Base-by-base conservation (phyloP, 495 filamentous ascomycete genomes). In the Saxophila tyrrhenica region DNA sequence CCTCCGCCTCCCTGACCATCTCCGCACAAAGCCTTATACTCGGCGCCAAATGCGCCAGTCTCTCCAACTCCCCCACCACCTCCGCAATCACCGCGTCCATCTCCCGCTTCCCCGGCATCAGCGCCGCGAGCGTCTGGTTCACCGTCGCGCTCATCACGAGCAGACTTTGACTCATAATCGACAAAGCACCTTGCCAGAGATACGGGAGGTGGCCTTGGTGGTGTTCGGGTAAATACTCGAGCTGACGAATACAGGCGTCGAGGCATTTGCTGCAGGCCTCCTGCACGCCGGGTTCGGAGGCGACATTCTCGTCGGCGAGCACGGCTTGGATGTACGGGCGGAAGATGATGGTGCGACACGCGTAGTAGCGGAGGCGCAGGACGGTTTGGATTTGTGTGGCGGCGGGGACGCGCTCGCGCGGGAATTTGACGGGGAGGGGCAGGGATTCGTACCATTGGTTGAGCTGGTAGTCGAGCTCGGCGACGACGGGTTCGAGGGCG, bases 201-300 rank as follows among this genome's bases (percentile, higher is more conserved):
- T 89, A 89, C n/a, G 85, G 86, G 67, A 91, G 82, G 61, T 89
- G 86, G 53, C 86, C 86, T 61, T 84, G 85, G 61, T 87, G 85
- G 76, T 89, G 86, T 52, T 81, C 84, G 50, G 78, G 78, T 60
- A 89, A 82, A 62, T 88, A 77, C 68, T 89, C 85, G 51, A 89
- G 73, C 69, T 91, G 86, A 64, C 82, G 76, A 61, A 91, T 75
- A 44, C 82, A 85, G 52, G 86, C 85, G 64, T 89, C 86, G n/a
- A 89, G 72, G 67, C 85, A 89, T 65, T 87, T 85, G 55, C 79
- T 76, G 66, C 86, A 89, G 60, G 81, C 84, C 46, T 89, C 85
- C 56, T 82, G 79, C 45, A 89, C 85, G 48, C 73, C 70, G 39
- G 74, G 77, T 67, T 89, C 84, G 23, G 21, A n/a, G 7, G 60